Evolutionary conservation across 1,139 yeast genomes (phyloP), one percentile per base, ranked within the genome.

Genomic region (Zhuliangozyma blackwelliae): DNA sequence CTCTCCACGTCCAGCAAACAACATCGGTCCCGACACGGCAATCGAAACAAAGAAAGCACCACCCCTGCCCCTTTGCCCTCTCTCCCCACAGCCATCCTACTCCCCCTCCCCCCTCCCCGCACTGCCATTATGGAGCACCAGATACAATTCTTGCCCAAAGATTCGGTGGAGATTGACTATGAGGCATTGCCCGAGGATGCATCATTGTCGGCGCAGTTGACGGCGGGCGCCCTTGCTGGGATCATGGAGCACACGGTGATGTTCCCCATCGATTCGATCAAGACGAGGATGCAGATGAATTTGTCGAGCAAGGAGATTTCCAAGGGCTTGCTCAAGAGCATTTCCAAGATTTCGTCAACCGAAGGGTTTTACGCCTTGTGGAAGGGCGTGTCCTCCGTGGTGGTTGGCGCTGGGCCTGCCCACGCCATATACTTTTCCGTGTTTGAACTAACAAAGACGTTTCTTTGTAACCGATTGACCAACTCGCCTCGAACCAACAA

Each of bases 361-460:
- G 98, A 92, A 59, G 98, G 98, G 2, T 86, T 94, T 3, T 59
- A 78, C 40, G 86, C 96, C 1, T 74, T 90, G 32, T 92, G 97
- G 96, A 73, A 95, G 55, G 99, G 99, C 41, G 89, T 92, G 26
- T 82, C 92, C 11, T 86, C 96, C 2, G 96, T 94, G 46, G 80
- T 90, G 9, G 58, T 92, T 45, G 99, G 99, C 31, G 97, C 99
- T n/a, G 99, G 98, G 5, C 99, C 99, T 2, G 97, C 98, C 8
- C 99, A 92, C 64, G 98, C 98, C 1, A 86, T 94, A 11, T 94
- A 94, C 63, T 92, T 90, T 61, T 84, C 92, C n/a, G 96, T 95
- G 7, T 94, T 90, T 62, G 99, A 92, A 63, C 75, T 82, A 33
- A 75, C 92, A 41, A 90, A 90, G 59, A 79, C 85, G 23, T 55